Evolutionary conservation across 805 yeast species (phyloP).

Genomic region (Myxozyma monticola): DNA sequence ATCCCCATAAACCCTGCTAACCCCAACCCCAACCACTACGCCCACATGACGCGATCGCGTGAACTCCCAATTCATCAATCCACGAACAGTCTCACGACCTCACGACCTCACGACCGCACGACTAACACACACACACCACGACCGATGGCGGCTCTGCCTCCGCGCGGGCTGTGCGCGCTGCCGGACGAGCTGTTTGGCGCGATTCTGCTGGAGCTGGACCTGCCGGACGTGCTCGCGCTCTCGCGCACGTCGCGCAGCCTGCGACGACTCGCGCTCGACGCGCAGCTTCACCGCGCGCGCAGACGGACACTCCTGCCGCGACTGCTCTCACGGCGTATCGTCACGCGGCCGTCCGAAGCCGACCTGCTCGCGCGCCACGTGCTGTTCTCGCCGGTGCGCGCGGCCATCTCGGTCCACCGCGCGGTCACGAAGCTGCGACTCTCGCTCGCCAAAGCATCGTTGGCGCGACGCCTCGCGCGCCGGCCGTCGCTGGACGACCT

Average conservation of each 20-base stretch:
- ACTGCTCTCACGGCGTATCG: constrained; percentile 26
- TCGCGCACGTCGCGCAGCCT: constrained; percentile 29
- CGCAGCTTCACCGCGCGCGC: constrained; percentile 30
- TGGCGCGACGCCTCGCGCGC: constrained; percentile 30
- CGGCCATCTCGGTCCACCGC: constrained; percentile 30
- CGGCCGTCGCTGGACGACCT: constrained; percentile 35
- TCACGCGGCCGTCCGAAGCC: constrained; percentile 30
- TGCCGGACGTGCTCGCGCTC: constrained; percentile 34
- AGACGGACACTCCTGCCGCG: constrained; percentile 24
- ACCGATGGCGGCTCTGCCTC: not conserved
- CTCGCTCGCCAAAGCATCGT: constrained; percentile 29
- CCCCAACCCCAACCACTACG: too few species aligned
- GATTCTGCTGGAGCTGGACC: constrained; percentile 32
- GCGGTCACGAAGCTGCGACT: constrained; percentile 27
- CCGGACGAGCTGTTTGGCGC: constrained; percentile 34
- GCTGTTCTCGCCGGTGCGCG: constrained; percentile 25
- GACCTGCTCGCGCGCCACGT: constrained; percentile 34
- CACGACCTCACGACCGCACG: too few species aligned
- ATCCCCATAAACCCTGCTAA: too few species aligned
- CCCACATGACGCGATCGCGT: too few species aligned
- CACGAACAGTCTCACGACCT: too few species aligned
- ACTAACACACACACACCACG: too few species aligned
- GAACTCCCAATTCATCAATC: too few species aligned
- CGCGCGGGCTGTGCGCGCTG: constrained; percentile 5
- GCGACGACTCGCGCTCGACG: constrained; percentile 31